phyloP scores from a whole-genome alignment of 371 early-diverging fungal genomes.

The Syncephalis plumigaleata region DNA sequence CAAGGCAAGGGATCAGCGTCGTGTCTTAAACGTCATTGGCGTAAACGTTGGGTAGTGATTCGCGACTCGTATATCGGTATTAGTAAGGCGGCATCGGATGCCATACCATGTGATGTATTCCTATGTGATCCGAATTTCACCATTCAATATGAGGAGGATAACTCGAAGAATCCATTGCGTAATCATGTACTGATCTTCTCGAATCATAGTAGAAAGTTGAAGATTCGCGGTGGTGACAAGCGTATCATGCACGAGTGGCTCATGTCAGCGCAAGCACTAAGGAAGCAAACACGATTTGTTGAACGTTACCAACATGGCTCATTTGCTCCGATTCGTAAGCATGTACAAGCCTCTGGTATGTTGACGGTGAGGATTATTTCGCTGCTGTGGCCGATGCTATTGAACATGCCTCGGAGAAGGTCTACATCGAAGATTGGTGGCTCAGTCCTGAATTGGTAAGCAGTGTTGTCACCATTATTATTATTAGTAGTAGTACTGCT shows the following conservation, averaged over 20 bases:
- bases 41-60: constrained; percentile 50
- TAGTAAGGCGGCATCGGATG: constrained; percentile 11
- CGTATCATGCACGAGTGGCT: constrained; percentile 46
- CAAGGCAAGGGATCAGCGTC: neutral
- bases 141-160: constrained; percentile 8
- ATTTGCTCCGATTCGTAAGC: constrained; percentile 64
- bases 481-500: constrained; percentile 2
- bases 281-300: constrained; percentile 18
- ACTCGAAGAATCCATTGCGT: constrained; percentile 25
- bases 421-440: constrained; percentile 92
- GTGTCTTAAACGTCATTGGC: constrained; percentile 19
- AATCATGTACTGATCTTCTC: constrained; percentile 21
- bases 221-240: constrained; percentile 44
- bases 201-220: constrained; percentile 38
- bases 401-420: constrained; percentile 44
- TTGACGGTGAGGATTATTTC: constrained; percentile 78
- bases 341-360: constrained; percentile 47
- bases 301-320: constrained; percentile 39
- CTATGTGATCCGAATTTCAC: constrained; percentile 45
- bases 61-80: constrained; percentile 48
- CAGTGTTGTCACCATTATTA: constrained; percentile 6
- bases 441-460: constrained; percentile 58
- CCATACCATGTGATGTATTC: constrained; percentile 45
- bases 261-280: constrained; percentile 32
- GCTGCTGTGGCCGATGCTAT: constrained; percentile 64